Evolutionary conservation across 108 stramenopile species (phyloP).

Genomic region (Nannochloropsis granulata): DNA sequence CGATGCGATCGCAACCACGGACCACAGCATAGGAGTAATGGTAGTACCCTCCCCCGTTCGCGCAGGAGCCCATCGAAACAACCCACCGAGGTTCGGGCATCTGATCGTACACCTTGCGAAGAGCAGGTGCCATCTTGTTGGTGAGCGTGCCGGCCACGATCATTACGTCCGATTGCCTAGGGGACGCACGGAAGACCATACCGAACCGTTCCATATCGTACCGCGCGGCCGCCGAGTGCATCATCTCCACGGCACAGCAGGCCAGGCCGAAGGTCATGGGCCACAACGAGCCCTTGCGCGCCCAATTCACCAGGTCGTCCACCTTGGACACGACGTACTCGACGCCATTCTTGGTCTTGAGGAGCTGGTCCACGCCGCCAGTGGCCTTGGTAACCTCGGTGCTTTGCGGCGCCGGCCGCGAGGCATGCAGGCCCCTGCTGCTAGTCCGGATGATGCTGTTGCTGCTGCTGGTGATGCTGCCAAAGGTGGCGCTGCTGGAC

Average conservation of each 20-base stretch:
- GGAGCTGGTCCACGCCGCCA: slow-evolving; percentile 2
- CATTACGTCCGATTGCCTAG: slow-evolving; percentile 81
- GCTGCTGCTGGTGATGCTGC: background rate
- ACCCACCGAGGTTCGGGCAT: slow-evolving; percentile 99
- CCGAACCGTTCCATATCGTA: slow-evolving; percentile 99
- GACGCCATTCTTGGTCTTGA: slow-evolving; percentile 50
- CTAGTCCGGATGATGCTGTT: background rate
- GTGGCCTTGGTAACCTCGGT: background rate
- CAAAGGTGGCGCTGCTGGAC: background rate
- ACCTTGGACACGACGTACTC: slow-evolving; percentile 95
- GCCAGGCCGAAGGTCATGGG: slow-evolving; percentile 99
- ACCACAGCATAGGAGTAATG: slow-evolving; percentile 98
- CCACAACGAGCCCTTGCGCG: slow-evolving; percentile 96
- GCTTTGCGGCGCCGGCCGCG: background rate
- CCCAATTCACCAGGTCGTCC: slow-evolving; percentile 98
- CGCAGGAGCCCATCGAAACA: slow-evolving; percentile 95
- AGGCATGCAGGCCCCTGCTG: background rate
- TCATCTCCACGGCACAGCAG: slow-evolving; percentile 98
- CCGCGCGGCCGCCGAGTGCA: slow-evolving; percentile 95
- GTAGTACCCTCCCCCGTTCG: slow-evolving; percentile 99
- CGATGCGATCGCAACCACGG: slow-evolving; percentile 91
- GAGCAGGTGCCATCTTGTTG: slow-evolving; percentile 99
- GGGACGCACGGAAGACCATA: slow-evolving; percentile 52
- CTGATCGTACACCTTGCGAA: slow-evolving; percentile 97
- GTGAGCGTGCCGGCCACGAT: slow-evolving; percentile 98